phyloP scores from a whole-genome alignment of 345 rosid species.

The Pseudoturritis turrita region DNA sequence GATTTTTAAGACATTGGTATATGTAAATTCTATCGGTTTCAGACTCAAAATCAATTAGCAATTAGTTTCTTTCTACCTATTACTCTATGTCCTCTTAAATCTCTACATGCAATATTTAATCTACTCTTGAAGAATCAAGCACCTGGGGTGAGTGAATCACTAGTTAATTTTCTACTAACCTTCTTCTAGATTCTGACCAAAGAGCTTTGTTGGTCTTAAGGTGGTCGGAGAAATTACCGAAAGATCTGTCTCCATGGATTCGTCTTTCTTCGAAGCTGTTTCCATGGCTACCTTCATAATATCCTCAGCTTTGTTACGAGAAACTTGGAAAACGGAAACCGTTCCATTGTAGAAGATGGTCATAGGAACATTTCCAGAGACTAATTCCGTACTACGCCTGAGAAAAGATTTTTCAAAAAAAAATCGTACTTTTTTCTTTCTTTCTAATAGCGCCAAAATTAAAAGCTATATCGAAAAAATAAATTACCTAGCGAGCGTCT shows the following conservation, averaged over 20 bases:
- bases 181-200: constrained; percentile 46
- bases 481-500: constrained; percentile 38
- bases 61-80: too few species aligned
- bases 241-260: constrained; percentile 20
- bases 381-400: constrained; percentile 33
- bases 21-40: too few species aligned
- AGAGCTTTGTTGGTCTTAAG: constrained; percentile 41
- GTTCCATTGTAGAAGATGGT: constrained; percentile 91
- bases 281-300: constrained; percentile 59
- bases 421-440: too few species aligned
- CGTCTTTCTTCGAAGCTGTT: constrained; percentile 31
- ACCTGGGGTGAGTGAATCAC: background rate
- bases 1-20: too few species aligned
- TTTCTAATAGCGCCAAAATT: background rate
- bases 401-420: background rate
- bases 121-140: background rate
- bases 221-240: constrained; percentile 21
- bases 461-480: background rate
- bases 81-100: too few species aligned
- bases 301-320: constrained; percentile 56
- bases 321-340: constrained; percentile 60
- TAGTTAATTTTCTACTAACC: constrained; percentile 31
- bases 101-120: background rate
- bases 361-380: constrained; percentile 52
- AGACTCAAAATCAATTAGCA: too few species aligned